Evolutionary conservation across 768 basidiomycete genomes (phyloP).

Genomic region (Pulveroboletus sp.): DNA sequence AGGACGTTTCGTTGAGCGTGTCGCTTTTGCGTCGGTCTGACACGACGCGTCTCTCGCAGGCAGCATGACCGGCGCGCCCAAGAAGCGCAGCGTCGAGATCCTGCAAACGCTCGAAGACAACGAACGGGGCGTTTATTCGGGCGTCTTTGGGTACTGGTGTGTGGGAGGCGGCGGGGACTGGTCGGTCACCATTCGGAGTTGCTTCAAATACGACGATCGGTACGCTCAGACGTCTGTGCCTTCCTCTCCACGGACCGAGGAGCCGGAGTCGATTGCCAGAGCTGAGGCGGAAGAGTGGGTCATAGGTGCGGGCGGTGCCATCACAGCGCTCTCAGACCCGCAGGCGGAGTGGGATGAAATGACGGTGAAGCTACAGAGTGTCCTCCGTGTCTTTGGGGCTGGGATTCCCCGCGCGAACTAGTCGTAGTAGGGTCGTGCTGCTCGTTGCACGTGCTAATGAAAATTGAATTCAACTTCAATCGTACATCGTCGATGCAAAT

Average conservation of each 20-base stretch:
- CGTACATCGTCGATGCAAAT: not conserved
- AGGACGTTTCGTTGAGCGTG: slow-evolving; percentile 18
- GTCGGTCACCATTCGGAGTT: slow-evolving; percentile 91
- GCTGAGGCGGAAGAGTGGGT: slow-evolving; percentile 54
- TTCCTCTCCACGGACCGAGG: slow-evolving; percentile 7
- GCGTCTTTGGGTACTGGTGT: slow-evolving; percentile 90
- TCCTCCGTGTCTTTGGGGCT: slow-evolving; percentile 59
- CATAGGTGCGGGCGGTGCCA: slow-evolving; percentile 93
- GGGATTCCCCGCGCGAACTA: slow-evolving; percentile 23
- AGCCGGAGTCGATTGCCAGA: slow-evolving; percentile 10
- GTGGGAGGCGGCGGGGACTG: slow-evolving; percentile 87
- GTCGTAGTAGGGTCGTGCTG: not conserved
- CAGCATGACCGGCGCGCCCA: slow-evolving; percentile 97
- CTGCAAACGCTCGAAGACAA: slow-evolving; percentile 72
- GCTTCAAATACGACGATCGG: slow-evolving; percentile 64
- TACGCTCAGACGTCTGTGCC: slow-evolving; percentile 11
- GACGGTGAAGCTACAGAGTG: slow-evolving; percentile 77
- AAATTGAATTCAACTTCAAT: slow-evolving; percentile 39
- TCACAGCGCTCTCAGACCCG: slow-evolving; percentile 86
- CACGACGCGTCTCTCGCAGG: slow-evolving; percentile 49
- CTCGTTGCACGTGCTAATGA: not conserved
- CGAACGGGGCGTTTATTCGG: slow-evolving; percentile 81
- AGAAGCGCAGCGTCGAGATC: slow-evolving; percentile 89
- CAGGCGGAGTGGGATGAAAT: slow-evolving; percentile 95
- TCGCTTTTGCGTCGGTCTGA: too few species aligned